These are phyloP conservation scores for Russula ochroleuca DNA, from an alignment of 768 basidiomycete species.

Conservation along the genomic window DNA sequence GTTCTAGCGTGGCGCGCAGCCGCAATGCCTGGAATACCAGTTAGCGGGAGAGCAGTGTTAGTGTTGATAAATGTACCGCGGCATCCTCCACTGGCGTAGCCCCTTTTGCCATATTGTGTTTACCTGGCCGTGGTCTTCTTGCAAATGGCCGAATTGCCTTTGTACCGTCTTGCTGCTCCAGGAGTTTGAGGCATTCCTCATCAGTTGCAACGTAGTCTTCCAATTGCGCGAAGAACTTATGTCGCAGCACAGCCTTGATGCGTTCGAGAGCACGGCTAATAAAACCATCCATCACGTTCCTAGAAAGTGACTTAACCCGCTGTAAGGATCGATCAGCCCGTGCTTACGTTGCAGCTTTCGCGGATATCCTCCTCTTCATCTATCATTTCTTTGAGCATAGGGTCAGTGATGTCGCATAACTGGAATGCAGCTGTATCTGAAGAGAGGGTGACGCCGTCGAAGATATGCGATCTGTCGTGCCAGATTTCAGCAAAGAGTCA, in stretches of 20 bases:
- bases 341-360: conserved; percentile 69
- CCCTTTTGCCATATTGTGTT: conserved; percentile 88
- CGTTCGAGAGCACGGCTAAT: conserved; percentile 67
- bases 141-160: conserved; percentile 40
- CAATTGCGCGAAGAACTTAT: conserved; percentile 78
- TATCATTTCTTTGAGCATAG: conserved; percentile 78
- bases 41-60: conserved; percentile 1
- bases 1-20: conserved; percentile 48
- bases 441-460: conserved; percentile 76
- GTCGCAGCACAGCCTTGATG: conserved; percentile 79
- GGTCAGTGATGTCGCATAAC: conserved; percentile 86
- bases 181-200: conserved; percentile 65
- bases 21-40: conserved; percentile 52
- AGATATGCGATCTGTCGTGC: conserved; percentile 60
- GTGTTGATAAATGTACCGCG: conserved; percentile 48
- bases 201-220: conserved; percentile 69
- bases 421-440: conserved; percentile 93
- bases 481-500: neutral
- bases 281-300: conserved; percentile 92
- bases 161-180: conserved; percentile 38
- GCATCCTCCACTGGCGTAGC: conserved; percentile 78
- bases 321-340: neutral
- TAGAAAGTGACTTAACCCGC: conserved; percentile 30
- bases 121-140: conserved; percentile 58
- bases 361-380: conserved; percentile 63